phyloP scores from a whole-genome alignment of 805 yeast species.

The Ogataea wickerhamii region DNA sequence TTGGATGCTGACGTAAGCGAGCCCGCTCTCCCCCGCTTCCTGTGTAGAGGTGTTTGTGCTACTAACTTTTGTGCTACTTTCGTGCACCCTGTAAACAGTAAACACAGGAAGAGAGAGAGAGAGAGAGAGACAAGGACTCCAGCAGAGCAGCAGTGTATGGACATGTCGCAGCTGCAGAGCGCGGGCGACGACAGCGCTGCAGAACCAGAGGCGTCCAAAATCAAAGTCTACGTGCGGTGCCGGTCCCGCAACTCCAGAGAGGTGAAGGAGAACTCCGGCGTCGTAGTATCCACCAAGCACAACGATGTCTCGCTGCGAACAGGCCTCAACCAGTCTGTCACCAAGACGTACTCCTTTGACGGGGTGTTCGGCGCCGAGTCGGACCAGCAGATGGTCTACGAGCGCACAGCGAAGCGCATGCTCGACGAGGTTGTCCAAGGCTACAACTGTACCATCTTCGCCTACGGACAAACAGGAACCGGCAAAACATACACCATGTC shows the following conservation, averaged over 20 bases:
- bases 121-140: too few relatives aligned
- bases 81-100: too few relatives aligned
- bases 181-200: slow-evolving; percentile 1
- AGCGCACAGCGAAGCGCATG: slow-evolving; percentile 60
- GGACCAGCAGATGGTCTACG: slow-evolving; percentile 64
- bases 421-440: slow-evolving; percentile 69
- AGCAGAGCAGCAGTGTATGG: too few relatives aligned
- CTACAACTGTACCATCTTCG: slow-evolving; percentile 77
- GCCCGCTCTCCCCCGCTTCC: too few relatives aligned
- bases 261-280: slow-evolving; percentile 53
- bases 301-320: slow-evolving; percentile 48
- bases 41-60: too few relatives aligned
- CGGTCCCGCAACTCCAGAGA: slow-evolving; percentile 60
- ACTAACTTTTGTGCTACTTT: too few relatives aligned
- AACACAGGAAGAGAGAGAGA: too few relatives aligned
- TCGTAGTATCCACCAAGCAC: slow-evolving; percentile 52
- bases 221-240: slow-evolving; percentile 62
- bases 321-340: slow-evolving; percentile 30
- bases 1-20: too few relatives aligned
- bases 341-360: slow-evolving; percentile 67
- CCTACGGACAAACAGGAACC: slow-evolving; percentile 80
- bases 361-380: slow-evolving; percentile 81
- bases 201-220: slow-evolving; percentile 45
- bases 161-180: slow-evolving; percentile 1
- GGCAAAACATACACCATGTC: slow-evolving; percentile 82